phyloP scores from a whole-genome alignment of 1,139 yeast genomes.

The Martiniozyma asiatica region DNA sequence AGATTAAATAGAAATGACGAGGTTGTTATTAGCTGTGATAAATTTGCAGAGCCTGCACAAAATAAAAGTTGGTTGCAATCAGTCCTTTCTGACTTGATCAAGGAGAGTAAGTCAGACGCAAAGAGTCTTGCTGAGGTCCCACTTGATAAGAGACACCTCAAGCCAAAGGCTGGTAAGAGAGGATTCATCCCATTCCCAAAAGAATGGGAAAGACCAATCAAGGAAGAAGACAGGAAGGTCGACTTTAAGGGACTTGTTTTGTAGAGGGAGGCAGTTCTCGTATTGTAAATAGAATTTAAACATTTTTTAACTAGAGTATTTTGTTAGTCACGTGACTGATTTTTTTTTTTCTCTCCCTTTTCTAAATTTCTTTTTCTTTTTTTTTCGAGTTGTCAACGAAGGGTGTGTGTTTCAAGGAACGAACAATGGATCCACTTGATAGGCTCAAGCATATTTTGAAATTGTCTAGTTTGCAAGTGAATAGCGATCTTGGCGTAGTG shows the following conservation, averaged over 20 bases:
- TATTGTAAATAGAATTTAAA: too few relatives aligned
- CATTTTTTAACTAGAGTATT: too few relatives aligned
- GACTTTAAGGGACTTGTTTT: slow-evolving; percentile 10
- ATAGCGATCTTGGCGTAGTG: too few relatives aligned
- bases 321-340: too few relatives aligned
- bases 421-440: too few relatives aligned
- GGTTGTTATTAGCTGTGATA: slow-evolving; percentile 51
- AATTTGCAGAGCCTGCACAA: slow-evolving; percentile 69
- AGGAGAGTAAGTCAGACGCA: slow-evolving; percentile 50
- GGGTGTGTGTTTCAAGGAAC: too few relatives aligned
- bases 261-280: too few relatives aligned
- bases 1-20: slow-evolving; percentile 58
- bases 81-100: slow-evolving; percentile 46
- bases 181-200: slow-evolving; percentile 47
- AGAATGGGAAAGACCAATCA: slow-evolving; percentile 73
- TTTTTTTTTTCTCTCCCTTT: too few relatives aligned
- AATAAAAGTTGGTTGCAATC: slow-evolving; percentile 68
- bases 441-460: too few relatives aligned
- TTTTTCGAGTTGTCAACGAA: too few relatives aligned
- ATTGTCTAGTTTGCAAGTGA: too few relatives aligned
- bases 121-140: slow-evolving; percentile 72
- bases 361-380: too few relatives aligned
- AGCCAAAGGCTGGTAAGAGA: slow-evolving; percentile 28
- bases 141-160: slow-evolving; percentile 60
- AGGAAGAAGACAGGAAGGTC: slow-evolving; percentile 35